These are phyloP conservation scores for Leishmania lainsoni DNA, from an alignment of 208 protist genomes.

Conservation along the genomic window DNA sequence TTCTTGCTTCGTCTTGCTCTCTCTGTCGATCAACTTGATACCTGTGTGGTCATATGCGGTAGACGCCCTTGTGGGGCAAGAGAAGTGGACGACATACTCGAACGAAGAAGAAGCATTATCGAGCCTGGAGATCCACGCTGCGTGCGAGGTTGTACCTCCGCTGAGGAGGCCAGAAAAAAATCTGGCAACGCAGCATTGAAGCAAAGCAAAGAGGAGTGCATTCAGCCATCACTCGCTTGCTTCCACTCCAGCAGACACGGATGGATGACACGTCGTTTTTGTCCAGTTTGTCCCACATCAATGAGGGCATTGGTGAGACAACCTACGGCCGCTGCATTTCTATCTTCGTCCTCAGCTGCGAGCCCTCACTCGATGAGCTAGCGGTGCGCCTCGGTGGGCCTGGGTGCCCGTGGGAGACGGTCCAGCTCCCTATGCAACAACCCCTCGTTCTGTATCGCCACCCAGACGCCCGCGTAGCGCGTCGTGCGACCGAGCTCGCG, in stretches of 20 bases:
- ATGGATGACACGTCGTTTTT: constrained; percentile 49
- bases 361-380: constrained; percentile 22
- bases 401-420: constrained; percentile 43
- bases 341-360: constrained; percentile 35
- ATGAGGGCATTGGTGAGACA: constrained; percentile 31
- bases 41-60: background rate
- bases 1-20: constrained; percentile 15
- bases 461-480: constrained; percentile 11
- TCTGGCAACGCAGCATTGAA: background rate
- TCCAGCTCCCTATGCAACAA: constrained; percentile 45
- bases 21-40: background rate
- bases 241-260: background rate
- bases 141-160: background rate
- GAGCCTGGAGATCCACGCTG: background rate
- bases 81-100: background rate
- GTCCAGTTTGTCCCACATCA: constrained; percentile 44
- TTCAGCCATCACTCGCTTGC: background rate
- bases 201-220: background rate
- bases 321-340: constrained; percentile 42
- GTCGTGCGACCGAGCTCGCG: constrained; percentile 42
- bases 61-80: background rate
- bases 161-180: background rate
- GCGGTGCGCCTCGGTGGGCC: constrained; percentile 64
- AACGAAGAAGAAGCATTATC: background rate
- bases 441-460: constrained; percentile 34